Conservation (phyloP, 1,139 yeast genomes). For the Spencermartinsiella ligniputridi region DNA sequence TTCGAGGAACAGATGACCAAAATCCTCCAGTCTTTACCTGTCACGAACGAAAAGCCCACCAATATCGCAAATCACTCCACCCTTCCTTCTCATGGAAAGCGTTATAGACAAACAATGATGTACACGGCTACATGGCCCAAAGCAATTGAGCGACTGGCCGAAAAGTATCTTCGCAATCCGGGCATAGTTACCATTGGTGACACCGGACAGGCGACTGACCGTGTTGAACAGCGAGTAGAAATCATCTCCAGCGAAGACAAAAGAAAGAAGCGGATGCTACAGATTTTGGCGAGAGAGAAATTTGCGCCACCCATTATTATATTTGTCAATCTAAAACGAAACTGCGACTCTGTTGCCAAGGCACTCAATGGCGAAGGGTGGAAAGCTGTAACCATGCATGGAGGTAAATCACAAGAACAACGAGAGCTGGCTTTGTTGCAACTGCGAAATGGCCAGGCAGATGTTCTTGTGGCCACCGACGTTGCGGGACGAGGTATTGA, state of each 20-base stretch:
- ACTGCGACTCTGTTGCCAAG: constrained; percentile 62
- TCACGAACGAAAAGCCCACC: constrained; percentile 30
- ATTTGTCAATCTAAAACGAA: constrained; percentile 72
- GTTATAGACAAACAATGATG: constrained; percentile 64
- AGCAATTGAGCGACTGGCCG: constrained; percentile 61
- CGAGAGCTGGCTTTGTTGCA: constrained; percentile 73
- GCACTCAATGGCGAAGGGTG: constrained; percentile 45
- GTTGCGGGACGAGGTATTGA: constrained; percentile 97
- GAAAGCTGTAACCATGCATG: constrained; percentile 66
- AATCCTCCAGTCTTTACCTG: constrained; percentile 50
- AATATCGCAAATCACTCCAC: constrained; percentile 13
- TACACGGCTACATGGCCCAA: constrained; percentile 92
- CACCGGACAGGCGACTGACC: constrained; percentile 55
- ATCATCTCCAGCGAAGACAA: constrained; percentile 41
- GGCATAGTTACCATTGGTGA: constrained; percentile 63
- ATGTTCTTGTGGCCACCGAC: constrained; percentile 71
- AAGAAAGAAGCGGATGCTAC: constrained; percentile 35
- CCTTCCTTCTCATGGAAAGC: constrained; percentile 20
- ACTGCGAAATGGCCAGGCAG: constrained; percentile 57
- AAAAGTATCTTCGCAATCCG: constrained; percentile 55
- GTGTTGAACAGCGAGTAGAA: constrained; percentile 67
- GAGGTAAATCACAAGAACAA: constrained; percentile 81
- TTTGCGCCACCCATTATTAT: constrained; percentile 59
- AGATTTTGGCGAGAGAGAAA: constrained; percentile 31
- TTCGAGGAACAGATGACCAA: constrained; percentile 74